Percentiles rank a stretch among this genome's conserved stretches.
Evolutionary conservation across 2,329 filamentous ascomycete species (phyloP).

Genomic region (Fusarium praegraminearum): DNA sequence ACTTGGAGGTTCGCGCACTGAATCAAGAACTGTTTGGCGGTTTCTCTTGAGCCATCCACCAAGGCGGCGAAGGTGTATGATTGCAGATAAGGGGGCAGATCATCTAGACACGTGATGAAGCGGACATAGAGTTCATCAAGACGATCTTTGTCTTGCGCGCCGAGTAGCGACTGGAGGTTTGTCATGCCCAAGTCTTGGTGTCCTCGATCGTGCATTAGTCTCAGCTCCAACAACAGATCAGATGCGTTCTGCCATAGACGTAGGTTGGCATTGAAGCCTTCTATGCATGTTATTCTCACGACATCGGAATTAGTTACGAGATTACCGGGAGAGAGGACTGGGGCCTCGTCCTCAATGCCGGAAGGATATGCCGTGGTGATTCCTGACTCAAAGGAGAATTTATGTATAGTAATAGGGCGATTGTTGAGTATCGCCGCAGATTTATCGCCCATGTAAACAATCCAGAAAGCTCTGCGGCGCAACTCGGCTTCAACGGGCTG

Average conservation of each 20-base stretch:
- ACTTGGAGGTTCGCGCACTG: background rate
- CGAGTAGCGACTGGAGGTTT: background rate
- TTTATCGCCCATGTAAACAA: background rate
- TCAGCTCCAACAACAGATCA: background rate
- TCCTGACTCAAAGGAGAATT: background rate
- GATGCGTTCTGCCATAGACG: background rate
- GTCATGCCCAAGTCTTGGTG: background rate
- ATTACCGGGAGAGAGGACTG: background rate
- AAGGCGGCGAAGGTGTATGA: background rate
- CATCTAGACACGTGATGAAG: background rate
- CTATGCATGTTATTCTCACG: background rate
- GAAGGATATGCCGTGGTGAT: background rate
- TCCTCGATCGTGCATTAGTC: background rate
- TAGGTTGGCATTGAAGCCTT: background rate
- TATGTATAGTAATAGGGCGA: background rate
- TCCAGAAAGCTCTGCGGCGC: background rate
- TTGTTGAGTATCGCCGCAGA: background rate
- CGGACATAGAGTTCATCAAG: background rate
- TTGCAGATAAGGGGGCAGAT: background rate
- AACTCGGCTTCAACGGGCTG: background rate
- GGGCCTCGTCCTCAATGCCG: background rate
- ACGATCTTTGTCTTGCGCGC: background rate
- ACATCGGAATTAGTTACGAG: background rate
- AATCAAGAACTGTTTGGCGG: background rate
- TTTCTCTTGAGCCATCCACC: background rate